Base-by-base conservation (phyloP, 31 red algal species). In the Asparagopsis taxiformis region DNA sequence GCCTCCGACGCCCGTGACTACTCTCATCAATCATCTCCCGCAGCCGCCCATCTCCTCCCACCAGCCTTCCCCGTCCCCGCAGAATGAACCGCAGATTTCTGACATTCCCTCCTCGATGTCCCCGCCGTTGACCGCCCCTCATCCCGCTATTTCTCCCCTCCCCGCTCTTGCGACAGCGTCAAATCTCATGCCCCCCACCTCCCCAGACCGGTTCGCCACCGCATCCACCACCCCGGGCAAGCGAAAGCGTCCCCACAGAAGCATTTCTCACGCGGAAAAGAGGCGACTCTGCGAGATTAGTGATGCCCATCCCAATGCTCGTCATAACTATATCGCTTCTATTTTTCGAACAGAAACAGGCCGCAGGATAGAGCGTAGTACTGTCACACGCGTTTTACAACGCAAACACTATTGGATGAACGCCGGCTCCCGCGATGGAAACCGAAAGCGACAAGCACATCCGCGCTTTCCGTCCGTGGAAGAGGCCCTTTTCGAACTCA, bases 211-310 rank as follows among this genome's bases (percentile, higher is more conserved):
- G 2, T 7, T 13, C 25, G 58, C 23, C 9, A 8, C 58, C 29
- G 26, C 24, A 9, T n/a, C 25, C 29, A 26, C 58, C 23, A n/a
- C 23, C 23, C 6, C 58, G 5, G 15, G 23, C 23, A 25, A 34
- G 28, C 28, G 35, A 46, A 25, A 34, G 22, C 63, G 37, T 43
- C 10, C 63, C 0, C 37, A 49, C 21, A 35, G 16, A 17, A 34
- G 68, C 31, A 72, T 72, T n/a, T 54, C 43, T 15, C 49, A 72
- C 68, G 68, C 68, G 3, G 25, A 72, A 23, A 72, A 72, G 49
- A 35, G 68, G 13, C 68, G 68, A 21, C 68, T 72, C 20, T 72
- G 68, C 25, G 68, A 72, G 30, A 22, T 72, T 31, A 52, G 50
- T 19, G 49, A 55, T 13, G 3, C 43, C 21, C 49, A 54, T 32